These are phyloP conservation scores for Metarhizium robertsii DNA, from an alignment of 2,329 filamentous ascomycete species.

Conservation along the genomic window DNA sequence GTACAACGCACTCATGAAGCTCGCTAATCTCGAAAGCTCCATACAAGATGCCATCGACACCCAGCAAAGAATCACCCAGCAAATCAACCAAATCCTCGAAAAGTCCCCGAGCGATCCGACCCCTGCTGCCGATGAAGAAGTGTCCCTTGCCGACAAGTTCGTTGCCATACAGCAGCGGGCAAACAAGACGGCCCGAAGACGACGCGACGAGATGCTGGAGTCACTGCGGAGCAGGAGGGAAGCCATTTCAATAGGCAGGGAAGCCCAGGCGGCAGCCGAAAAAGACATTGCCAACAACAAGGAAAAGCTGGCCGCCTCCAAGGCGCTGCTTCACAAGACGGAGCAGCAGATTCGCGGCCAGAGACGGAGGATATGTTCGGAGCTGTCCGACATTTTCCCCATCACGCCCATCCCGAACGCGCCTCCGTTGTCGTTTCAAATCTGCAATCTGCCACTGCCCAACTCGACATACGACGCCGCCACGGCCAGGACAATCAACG, in stretches of 20 bases:
- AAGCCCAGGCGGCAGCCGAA: conserved; percentile 47
- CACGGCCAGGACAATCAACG: conserved; percentile 38
- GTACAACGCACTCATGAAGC: conserved; percentile 78
- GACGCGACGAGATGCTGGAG: conserved; percentile 56
- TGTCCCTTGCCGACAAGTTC: conserved; percentile 38
- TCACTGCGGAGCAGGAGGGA: conserved; percentile 57
- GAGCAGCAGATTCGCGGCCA: conserved; percentile 71
- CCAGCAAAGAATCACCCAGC: conserved; percentile 61
- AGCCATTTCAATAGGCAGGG: conserved; percentile 57
- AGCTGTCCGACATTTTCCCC: conserved; percentile 68
- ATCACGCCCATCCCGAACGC: conserved; percentile 55
- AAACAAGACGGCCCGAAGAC: conserved; percentile 51
- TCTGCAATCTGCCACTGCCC: conserved; percentile 67
- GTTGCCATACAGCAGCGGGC: conserved; percentile 57
- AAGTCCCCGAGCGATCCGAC: conserved; percentile 31
- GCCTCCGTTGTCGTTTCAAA: conserved; percentile 69
- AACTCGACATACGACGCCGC: conserved; percentile 64
- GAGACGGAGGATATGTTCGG: conserved; percentile 77
- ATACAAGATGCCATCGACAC: conserved; percentile 83
- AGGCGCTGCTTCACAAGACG: conserved; percentile 44
- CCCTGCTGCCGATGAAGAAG: conserved; percentile 39
- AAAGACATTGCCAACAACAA: conserved; percentile 53
- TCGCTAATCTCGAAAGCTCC: conserved; percentile 81
- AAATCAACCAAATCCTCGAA: conserved; percentile 58
- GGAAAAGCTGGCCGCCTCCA: conserved; percentile 48